Percentiles rank a stretch among this genome's conserved stretches.
Evolutionary conservation across 164 flowering plant genomes (phyloP).

Genomic region (Vitis cinerea): DNA sequence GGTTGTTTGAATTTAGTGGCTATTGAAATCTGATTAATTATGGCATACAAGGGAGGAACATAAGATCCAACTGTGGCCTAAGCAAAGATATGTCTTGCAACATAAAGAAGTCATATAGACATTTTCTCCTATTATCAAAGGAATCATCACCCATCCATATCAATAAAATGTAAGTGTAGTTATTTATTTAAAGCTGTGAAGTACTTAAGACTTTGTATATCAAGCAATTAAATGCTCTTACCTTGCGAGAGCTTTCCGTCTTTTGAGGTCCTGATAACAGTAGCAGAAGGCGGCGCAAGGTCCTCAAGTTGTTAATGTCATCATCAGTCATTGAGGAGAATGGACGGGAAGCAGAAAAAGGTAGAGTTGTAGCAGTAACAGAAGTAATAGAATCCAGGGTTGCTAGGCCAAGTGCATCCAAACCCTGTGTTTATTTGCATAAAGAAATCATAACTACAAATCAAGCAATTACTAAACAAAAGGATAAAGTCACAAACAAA

Average conservation of each 20-base stretch:
- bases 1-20: too few relatives aligned
- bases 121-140: too few relatives aligned
- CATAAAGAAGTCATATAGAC: too few relatives aligned
- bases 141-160: too few relatives aligned
- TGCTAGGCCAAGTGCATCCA: slow-evolving; percentile 88
- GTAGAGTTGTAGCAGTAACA: slow-evolving; percentile 40
- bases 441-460: slow-evolving; percentile 3
- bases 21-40: too few relatives aligned
- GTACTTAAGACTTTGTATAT: neutral
- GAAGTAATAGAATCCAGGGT: slow-evolving; percentile 54
- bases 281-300: slow-evolving; percentile 56
- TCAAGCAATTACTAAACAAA: neutral
- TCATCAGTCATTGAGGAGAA: slow-evolving; percentile 53
- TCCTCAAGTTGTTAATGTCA: slow-evolving; percentile 68
- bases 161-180: too few relatives aligned
- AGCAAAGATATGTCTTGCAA: too few relatives aligned
- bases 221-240: slow-evolving; percentile 20
- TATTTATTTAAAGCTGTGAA: neutral
- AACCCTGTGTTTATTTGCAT: slow-evolving; percentile 49
- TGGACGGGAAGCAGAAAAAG: slow-evolving; percentile 39
- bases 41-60: too few relatives aligned
- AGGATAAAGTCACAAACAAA: neutral
- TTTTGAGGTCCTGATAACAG: slow-evolving; percentile 53
- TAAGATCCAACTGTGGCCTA: too few relatives aligned
- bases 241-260: slow-evolving; percentile 26